Base-by-base conservation (phyloP, 495 filamentous ascomycete species). In the Aspergillus taichungensis region DNA sequence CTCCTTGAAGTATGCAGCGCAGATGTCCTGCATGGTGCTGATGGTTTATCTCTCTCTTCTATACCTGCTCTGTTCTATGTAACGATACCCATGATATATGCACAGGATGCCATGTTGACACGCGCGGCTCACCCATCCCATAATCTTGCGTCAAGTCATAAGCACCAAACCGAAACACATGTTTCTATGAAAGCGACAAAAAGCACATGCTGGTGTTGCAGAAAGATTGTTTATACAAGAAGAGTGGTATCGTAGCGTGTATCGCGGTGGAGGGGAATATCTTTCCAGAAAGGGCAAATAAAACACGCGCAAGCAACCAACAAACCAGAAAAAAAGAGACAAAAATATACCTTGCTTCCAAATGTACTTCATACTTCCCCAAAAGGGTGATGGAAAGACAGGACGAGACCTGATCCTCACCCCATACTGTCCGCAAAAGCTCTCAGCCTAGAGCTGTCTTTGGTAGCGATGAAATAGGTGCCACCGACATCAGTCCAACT, bases 401-500 rank as follows among this genome's bases (percentile, higher is more conserved):
- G 33, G 12, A 32, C 34, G 27, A 3, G 13, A 33, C n/a, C 9
- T 18, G 37, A 29, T 1, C n/a, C 30, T 64, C 45, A 71, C 13
- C 50, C 24, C 43, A 57, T 53, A 35, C 52, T 61, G 24, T 76
- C 68, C 34, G 60, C 60, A 53, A 76, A 77, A 1, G 63, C 63
- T 37, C 69, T 71, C 43, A 78, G 55, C 34, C 63, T 62, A 14
- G 71, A 70, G 51, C 75, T 75, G 50, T 94, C 88, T 66, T 89
- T 94, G 8, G 77, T 90, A 37, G 89, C 86, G 50, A 97, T 84
- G 54, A 82, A 95, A 56, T 89, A 98, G 38, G 79, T 79, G 34
- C 88, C 94, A 14, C 81, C 77, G 45, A 80, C 78, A 53, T 84
- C 81, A 3, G 86, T 94, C 92, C 92, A 98, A 63, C 89, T 95